Evolutionary conservation across 2,329 filamentous ascomycete genomes (phyloP), one percentile per base, ranked within the genome.

Genomic region (Alternaria rosae): DNA sequence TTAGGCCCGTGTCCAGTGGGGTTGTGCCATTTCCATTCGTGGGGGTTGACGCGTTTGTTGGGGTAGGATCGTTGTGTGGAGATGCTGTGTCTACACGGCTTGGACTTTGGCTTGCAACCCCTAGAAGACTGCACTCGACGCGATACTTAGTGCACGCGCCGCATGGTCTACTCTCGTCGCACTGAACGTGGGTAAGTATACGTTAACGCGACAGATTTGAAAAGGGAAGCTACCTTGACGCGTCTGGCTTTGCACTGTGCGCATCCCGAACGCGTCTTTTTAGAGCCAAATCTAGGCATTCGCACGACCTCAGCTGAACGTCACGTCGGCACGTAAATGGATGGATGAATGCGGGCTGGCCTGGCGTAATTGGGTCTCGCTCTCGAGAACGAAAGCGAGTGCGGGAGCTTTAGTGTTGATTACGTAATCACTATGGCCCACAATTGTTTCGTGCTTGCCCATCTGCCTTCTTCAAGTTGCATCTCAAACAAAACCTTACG

Each of bases 81-180:
- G 47, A 52, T 17, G 35, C n/a, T 11, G 56, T 45, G 17, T n/a
- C 38, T 30, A 28, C 23, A 20, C 38, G 38, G 13, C 21, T 42
- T 53, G 42, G 26, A 41, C 35, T 54, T 47, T 43, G 30, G 28
- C 26, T 43, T 20, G 60, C 50, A 38, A 20, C 25, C 21, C 30
- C 54, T 28, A 73, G 50, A 35, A 76, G 69, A 61, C 74, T 77
- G 61, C 74, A 77, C 43, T 71, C 68, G 6, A 71, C 74, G 35
- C 66, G 62, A 59, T 77, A 72, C 58, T 65, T 69, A 6, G 65
- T 61, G 56, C 74, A 77, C 38, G 71, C 70, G 53, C 66, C 66
- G 44, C 74, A 76, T 26, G 73, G 71, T 13, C 67, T 63, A 42
- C 69, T 70, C 61, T 77, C 73, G 30, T 76, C 73, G 61, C 74